A percentile compares a stretch with the other conserved stretches of the same genome.
These are phyloP conservation scores for Leccinum subfulvum DNA, from an alignment of 1,284 basidiomycete genomes.

Conservation along the genomic window DNA sequence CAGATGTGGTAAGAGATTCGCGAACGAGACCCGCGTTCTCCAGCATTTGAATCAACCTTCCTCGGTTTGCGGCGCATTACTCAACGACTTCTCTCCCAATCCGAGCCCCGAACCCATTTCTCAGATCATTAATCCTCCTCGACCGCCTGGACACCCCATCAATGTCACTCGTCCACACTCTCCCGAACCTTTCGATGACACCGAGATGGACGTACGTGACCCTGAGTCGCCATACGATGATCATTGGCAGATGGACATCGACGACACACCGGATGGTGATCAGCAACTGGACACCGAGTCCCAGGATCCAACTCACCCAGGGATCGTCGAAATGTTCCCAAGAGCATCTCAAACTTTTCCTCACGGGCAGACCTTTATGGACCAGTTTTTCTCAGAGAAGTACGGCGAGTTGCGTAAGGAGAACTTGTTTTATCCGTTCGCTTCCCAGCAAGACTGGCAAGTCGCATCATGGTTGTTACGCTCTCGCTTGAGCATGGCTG, in stretches of 20 bases:
- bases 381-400: constrained; percentile 3
- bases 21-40: background rate
- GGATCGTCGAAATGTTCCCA: background rate
- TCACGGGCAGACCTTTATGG: constrained; percentile 1
- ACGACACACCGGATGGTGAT: too few species aligned
- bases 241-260: too few species aligned
- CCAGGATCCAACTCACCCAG: background rate
- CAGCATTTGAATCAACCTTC: constrained; percentile 9
- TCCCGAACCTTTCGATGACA: background rate
- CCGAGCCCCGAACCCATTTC: background rate
- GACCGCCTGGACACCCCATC: too few species aligned
- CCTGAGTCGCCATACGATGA: background rate
- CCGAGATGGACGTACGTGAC: background rate
- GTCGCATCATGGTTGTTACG: background rate
- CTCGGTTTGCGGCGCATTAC: background rate
- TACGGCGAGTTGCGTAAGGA: background rate
- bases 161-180: background rate
- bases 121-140: background rate
- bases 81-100: background rate
- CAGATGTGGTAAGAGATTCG: constrained; percentile 1
- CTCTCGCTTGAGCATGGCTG: background rate
- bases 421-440: constrained; percentile 4
- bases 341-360: background rate
- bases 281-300: background rate
- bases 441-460: constrained; percentile 7